A percentile compares a stretch with the other conserved stretches of the same genome.
Evolutionary conservation across 1,284 basidiomycete species (phyloP).

Genomic region (Ceraceosorus guamensis): DNA sequence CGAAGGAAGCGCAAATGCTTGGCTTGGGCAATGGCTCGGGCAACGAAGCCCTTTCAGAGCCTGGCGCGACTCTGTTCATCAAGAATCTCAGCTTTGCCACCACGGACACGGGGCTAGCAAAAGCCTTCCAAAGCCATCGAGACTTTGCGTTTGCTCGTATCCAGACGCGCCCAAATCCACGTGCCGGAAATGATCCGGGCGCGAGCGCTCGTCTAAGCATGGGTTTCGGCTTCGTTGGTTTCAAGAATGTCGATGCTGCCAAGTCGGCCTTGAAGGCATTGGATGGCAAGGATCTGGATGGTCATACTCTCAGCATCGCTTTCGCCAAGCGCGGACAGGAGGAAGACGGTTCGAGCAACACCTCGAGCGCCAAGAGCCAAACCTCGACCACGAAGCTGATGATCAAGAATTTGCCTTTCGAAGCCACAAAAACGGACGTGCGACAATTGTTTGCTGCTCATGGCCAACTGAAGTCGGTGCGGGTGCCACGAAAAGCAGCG

Average conservation of each 20-base stretch:
- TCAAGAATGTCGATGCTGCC: constrained; percentile 68
- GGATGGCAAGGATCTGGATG: constrained; percentile 77
- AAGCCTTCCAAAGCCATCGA: constrained; percentile 68
- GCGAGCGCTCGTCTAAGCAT: constrained; percentile 59
- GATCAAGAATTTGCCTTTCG: constrained; percentile 96
- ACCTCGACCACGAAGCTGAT: constrained; percentile 55
- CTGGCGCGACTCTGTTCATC: constrained; percentile 80
- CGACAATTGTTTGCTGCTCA: constrained; percentile 68
- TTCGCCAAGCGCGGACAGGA: constrained; percentile 80
- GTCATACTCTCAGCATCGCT: constrained; percentile 72
- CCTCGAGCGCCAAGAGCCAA: constrained; percentile 60
- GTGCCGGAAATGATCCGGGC: constrained; percentile 50
- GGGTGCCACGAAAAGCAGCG: constrained; percentile 65
- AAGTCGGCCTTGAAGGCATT: constrained; percentile 69
- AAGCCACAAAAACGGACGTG: constrained; percentile 86
- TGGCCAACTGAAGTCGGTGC: constrained; percentile 60
- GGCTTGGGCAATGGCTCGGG: constrained; percentile 7
- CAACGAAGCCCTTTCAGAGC: constrained; percentile 53
- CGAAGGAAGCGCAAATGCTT: not conserved
- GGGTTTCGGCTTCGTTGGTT: constrained; percentile 95
- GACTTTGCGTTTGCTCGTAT: constrained; percentile 82
- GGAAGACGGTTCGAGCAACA: constrained; percentile 49
- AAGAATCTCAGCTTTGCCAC: constrained; percentile 90
- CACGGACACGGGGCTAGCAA: constrained; percentile 64
- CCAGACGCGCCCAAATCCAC: constrained; percentile 83